Percentiles rank a stretch among this genome's conserved stretches.
Conservation (phyloP, 140 eudicot species). For the Erigeron philadelphicus region DNA sequence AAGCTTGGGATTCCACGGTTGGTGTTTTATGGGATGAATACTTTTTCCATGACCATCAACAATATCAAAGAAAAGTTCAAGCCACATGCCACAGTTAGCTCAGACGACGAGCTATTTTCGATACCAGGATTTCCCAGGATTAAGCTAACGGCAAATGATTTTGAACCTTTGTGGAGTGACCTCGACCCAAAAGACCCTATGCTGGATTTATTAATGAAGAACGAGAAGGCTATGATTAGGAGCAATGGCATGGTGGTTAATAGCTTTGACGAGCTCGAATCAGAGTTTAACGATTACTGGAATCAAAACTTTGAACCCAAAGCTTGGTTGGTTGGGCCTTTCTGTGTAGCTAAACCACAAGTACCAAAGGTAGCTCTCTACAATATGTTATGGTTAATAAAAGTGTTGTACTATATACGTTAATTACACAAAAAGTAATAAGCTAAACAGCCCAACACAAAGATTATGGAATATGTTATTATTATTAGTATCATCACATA, state of each 20-base stretch:
- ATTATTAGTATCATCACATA: too few relatives aligned
- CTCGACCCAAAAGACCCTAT: constrained; percentile 28
- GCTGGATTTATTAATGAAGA: constrained; percentile 25
- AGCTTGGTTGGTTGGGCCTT: constrained; percentile 42
- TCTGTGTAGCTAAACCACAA: constrained; percentile 27
- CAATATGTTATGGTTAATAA: background rate
- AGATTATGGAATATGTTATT: too few relatives aligned
- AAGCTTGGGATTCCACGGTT: constrained; percentile 42
- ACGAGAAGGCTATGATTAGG: constrained; percentile 8
- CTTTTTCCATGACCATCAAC: constrained; percentile 28
- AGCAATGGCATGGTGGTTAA: constrained; percentile 46
- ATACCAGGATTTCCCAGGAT: constrained; percentile 30
- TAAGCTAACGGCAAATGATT: constrained; percentile 37
- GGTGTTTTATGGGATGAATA: constrained; percentile 40
- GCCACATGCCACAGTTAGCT: constrained; percentile 30
- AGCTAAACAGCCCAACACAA: too few relatives aligned
- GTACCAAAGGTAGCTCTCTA: background rate
- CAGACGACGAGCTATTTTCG: constrained; percentile 30
- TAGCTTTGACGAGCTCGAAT: constrained; percentile 44
- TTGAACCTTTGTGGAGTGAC: constrained; percentile 32
- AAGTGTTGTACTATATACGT: too few relatives aligned
- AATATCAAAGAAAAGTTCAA: constrained; percentile 29
- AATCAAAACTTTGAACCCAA: constrained; percentile 31
- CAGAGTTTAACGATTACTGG: constrained; percentile 33
- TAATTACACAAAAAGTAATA: too few relatives aligned